These are phyloP conservation scores for Stephania cephalantha DNA, from an alignment of 164 flowering plant species.

Conservation along the genomic window DNA sequence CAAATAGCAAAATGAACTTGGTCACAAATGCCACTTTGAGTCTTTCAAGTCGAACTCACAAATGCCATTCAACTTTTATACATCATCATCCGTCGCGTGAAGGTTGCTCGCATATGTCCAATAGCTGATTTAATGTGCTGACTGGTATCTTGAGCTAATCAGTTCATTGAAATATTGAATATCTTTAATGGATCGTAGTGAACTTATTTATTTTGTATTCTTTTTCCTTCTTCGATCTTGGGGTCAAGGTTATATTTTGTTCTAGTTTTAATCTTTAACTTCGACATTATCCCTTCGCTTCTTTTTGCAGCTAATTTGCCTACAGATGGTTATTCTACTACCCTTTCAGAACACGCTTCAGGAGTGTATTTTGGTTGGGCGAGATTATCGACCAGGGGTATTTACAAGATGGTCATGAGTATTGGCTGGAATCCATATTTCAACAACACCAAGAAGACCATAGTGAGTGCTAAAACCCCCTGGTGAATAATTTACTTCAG, in stretches of 20 bases:
- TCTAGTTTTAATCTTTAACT: neutral
- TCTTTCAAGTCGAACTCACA: no score
- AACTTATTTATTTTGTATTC: neutral
- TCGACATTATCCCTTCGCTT: neutral
- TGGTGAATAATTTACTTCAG: neutral
- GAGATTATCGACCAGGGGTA: conserved; percentile 53
- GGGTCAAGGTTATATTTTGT: neutral
- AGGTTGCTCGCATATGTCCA: no score
- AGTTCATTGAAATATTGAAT: no score
- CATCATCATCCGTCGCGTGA: no score
- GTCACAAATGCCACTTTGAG: no score
- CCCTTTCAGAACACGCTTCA: conserved; percentile 61
- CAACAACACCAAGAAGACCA: conserved; percentile 80
- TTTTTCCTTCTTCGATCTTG: neutral
- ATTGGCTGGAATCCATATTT: conserved; percentile 96
- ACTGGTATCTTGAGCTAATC: no score
- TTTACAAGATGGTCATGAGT: conserved; percentile 97
- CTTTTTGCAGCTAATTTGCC: conserved; percentile 77
- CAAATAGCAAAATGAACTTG: no score
- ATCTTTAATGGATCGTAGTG: neutral
- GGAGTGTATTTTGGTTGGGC: conserved; percentile 99
- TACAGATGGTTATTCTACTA: conserved; percentile 42
- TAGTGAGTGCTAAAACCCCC: conserved; percentile 48
- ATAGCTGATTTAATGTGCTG: no score
- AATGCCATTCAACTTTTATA: no score